These are phyloP conservation scores for Podospora appendiculata DNA, from an alignment of 495 filamentous ascomycete species.

Conservation along the genomic window DNA sequence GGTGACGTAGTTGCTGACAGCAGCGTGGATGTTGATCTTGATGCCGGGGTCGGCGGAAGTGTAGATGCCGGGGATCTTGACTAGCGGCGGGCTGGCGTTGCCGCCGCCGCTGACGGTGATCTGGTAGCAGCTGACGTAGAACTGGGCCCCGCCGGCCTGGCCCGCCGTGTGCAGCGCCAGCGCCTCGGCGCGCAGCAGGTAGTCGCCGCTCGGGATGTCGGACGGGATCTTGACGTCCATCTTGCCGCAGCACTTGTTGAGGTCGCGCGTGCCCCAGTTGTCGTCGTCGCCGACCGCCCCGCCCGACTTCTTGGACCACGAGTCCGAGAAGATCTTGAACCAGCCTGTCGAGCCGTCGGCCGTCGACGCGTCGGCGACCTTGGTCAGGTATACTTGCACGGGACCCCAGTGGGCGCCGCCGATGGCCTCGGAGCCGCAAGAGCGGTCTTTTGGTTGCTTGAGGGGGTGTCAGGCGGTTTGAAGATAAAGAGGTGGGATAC, in stretches of 20 bases:
- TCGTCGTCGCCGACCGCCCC: conserved; percentile 34
- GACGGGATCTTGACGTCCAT: conserved; percentile 41
- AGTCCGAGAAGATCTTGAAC: conserved; percentile 47
- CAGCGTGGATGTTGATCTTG: conserved; percentile 39
- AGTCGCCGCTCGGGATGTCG: conserved; percentile 41
- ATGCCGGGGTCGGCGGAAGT: conserved; percentile 40
- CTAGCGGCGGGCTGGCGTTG: conserved; percentile 24
- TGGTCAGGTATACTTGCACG: conserved; percentile 46
- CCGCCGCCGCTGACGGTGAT: conserved; percentile 28
- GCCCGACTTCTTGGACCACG: conserved; percentile 31
- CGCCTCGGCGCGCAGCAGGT: conserved; percentile 44
- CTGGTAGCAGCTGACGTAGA: conserved; percentile 47
- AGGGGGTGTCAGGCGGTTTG: too few relatives aligned
- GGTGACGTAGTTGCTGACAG: conserved; percentile 26
- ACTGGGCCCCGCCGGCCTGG: conserved; percentile 31
- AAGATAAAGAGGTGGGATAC: too few relatives aligned
- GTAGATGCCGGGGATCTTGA: conserved; percentile 42
- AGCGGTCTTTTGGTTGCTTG: conserved; percentile 33
- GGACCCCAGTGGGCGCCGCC: conserved; percentile 40
- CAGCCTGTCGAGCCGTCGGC: conserved; percentile 33
- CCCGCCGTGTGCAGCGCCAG: conserved; percentile 42
- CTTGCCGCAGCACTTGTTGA: conserved; percentile 44
- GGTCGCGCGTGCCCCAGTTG: conserved; percentile 43
- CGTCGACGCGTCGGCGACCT: conserved; percentile 41
- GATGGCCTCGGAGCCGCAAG: conserved; percentile 38